Base-by-base conservation (phyloP, 345 rosid species). In the Acer saccharum region DNA sequence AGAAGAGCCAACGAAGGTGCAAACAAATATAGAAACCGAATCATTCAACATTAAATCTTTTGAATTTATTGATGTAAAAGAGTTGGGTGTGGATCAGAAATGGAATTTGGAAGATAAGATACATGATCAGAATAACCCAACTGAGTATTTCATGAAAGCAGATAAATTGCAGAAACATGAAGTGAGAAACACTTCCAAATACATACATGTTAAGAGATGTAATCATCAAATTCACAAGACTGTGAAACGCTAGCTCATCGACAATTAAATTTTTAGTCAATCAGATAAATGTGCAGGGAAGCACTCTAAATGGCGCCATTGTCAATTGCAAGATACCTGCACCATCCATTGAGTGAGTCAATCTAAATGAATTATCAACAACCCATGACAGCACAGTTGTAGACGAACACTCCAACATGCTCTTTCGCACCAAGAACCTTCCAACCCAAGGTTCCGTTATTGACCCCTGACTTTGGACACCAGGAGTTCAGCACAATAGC, bases 351-450 rank as follows among this genome's bases (percentile, higher is more conserved):
- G 57, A 68, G 85, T 75, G 57, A 68, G 85, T 80, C 78, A 72
- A 82, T 72, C 78, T 82, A 80, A 82, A 75, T 52, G 78, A 81
- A 85, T 32, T 72, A 76, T 89, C 81, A 92, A 73, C 95, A 90
- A 69, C 92, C 95, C 94, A 91, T 87, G 32, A 93, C 91, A 2
- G 94, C 97, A 81, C 97, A 93, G 87, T 93, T 93, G 88, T 85
- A 91, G 73, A 93, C 94, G 73, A 93, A 93, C 32, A 91, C 97
- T 62, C 97, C 95, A 39, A 78, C 91, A 73, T 88, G 86, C 80
- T 93, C 93, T 83, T 89, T 91, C 72, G 83, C 90, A 7, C 91
- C 97, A 21, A 90, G 81, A 78, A 93, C 93, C 86, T 90, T 90
- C 97, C 97, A 93, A 48, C 90, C 90, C 87, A 91, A 77, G 80